Evolutionary conservation across 129 eudicot genomes (phyloP).

Genomic region (Saposhnikovia divaricata): DNA sequence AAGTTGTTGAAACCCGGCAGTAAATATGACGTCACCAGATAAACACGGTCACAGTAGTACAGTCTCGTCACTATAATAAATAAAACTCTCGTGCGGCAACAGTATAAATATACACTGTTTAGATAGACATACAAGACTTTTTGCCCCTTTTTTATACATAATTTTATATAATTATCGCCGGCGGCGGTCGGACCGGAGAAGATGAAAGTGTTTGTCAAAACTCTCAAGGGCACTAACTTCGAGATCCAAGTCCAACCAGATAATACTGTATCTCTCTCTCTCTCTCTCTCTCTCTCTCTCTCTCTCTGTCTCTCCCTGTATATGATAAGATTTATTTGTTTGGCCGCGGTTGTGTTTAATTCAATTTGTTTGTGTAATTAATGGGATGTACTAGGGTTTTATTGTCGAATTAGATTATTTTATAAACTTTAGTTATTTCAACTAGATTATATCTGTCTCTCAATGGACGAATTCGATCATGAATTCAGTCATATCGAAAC

Average conservation of each 20-base stretch:
- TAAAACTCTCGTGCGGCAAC: no score
- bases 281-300: neutral
- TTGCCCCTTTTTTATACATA: neutral
- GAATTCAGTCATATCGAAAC: neutral
- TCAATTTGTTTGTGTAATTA: neutral
- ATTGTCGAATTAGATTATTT: neutral
- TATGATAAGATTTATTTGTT: neutral
- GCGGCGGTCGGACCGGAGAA: constrained; percentile 17
- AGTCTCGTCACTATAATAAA: no score
- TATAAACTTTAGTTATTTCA: neutral
- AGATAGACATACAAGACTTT: neutral
- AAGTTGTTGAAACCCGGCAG: no score
- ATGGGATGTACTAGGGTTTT: neutral
- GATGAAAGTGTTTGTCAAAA: constrained; percentile 55
- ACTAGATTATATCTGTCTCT: no score
- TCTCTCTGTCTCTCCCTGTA: no score
- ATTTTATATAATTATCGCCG: neutral
- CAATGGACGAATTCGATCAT: neutral
- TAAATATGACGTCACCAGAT: neutral
- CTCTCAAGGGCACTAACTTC: constrained; percentile 55
- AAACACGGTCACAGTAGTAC: neutral
- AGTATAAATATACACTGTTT: neutral
- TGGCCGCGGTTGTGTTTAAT: neutral
- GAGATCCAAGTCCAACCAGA: constrained; percentile 53
- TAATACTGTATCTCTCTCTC: constrained; percentile 29